phyloP scores from a whole-genome alignment of 2,329 filamentous ascomycete genomes.

The Beauveria sp. region DNA sequence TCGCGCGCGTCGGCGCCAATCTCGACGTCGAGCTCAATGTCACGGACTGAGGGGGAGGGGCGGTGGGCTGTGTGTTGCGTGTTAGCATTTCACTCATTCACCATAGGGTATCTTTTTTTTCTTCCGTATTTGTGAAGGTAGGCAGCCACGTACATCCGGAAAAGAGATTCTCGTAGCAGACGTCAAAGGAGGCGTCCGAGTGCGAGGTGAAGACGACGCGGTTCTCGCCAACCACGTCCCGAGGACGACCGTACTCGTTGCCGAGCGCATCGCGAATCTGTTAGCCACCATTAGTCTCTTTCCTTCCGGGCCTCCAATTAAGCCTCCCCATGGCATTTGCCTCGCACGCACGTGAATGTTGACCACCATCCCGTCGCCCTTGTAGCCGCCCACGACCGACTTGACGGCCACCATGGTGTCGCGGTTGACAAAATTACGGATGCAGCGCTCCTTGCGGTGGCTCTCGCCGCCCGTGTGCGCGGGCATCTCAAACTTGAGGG shows the following conservation, averaged over 20 bases:
- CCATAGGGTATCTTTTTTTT: not conserved
- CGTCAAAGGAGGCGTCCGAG: conserved; percentile 85
- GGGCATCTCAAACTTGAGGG: conserved; percentile 88
- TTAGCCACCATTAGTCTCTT: conserved; percentile 7
- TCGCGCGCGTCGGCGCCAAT: conserved; percentile 96
- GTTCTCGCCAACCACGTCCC: conserved; percentile 85
- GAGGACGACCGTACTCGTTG: conserved; percentile 90
- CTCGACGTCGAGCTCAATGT: conserved; percentile 88
- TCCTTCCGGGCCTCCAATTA: no score
- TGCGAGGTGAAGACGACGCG: conserved; percentile 91
- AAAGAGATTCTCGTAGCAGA: conserved; percentile 87
- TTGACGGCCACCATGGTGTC: conserved; percentile 95
- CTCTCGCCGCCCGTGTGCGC: conserved; percentile 46
- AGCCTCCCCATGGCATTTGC: no score
- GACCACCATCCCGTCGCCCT: conserved; percentile 85
- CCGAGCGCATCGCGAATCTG: conserved; percentile 92
- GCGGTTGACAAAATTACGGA: conserved; percentile 88
- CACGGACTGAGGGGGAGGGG: conserved; percentile 49
- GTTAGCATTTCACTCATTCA: not conserved
- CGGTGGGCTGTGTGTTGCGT: conserved; percentile 23
- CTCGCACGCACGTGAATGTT: conserved; percentile 74
- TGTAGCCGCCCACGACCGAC: conserved; percentile 73
- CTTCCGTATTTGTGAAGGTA: no score
- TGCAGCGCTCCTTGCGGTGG: conserved; percentile 74
- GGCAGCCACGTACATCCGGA: conserved; percentile 53